Evolutionary conservation across 331 rosid species (phyloP).

Genomic region (Telfairia occidentalis): DNA sequence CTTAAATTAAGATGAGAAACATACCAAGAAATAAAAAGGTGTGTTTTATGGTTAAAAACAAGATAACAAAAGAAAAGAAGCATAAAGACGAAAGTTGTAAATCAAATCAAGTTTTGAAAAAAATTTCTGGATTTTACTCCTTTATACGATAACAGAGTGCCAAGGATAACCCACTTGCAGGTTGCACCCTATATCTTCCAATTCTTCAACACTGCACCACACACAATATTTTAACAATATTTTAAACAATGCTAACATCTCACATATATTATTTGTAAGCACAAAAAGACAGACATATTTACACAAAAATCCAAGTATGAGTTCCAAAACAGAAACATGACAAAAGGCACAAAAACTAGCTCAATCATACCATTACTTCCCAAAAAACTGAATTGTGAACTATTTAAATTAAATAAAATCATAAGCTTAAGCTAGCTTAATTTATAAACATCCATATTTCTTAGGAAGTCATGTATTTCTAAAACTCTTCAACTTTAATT

Average conservation of each 20-base stretch:
- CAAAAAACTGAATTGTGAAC: background rate
- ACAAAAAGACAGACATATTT: background rate
- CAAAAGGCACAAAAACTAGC: background rate
- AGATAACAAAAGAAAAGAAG: too few species aligned
- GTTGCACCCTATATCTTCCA: constrained; percentile 88
- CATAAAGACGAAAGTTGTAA: too few species aligned
- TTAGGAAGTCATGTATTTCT: background rate
- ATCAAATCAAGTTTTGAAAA: background rate
- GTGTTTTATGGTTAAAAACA: too few species aligned
- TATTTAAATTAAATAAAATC: background rate
- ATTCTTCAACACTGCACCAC: constrained; percentile 68
- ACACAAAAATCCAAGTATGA: background rate
- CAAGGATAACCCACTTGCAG: constrained; percentile 90
- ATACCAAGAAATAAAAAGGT: too few species aligned
- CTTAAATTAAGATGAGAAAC: too few species aligned
- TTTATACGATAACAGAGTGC: constrained; percentile 77
- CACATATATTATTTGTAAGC: background rate
- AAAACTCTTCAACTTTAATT: background rate
- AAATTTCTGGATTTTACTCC: background rate
- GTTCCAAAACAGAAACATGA: background rate
- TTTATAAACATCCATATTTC: background rate
- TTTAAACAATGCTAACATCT: background rate
- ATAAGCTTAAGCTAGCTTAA: background rate
- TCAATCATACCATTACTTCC: background rate
- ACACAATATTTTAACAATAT: too few species aligned